A percentile compares a stretch with the other conserved stretches of the same genome.
phyloP scores from a whole-genome alignment of 2,329 filamentous ascomycete genomes.

The Colletotrichum sp. region DNA sequence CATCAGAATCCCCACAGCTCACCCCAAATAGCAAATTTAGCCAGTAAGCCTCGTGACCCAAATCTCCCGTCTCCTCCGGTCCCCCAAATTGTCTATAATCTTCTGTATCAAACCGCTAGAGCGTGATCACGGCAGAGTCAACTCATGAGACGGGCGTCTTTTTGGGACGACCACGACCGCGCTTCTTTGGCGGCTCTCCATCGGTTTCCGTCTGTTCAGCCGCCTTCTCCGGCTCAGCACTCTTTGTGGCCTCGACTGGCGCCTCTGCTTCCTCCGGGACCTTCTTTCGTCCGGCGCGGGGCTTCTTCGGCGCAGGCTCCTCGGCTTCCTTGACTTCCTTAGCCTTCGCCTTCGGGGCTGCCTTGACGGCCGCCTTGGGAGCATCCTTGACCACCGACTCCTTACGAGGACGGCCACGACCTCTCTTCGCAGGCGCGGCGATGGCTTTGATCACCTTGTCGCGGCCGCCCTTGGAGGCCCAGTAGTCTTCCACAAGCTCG shows the following conservation, averaged over 20 bases:
- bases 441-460: conserved; percentile 18
- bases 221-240: not conserved
- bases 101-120: not conserved
- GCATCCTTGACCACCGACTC: not conserved
- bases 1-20: not conserved
- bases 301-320: not conserved
- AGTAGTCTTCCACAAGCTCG: conserved; percentile 30
- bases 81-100: not conserved
- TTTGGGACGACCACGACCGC: conserved; percentile 11
- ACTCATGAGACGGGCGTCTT: not conserved
- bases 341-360: not conserved
- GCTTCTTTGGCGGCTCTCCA: conserved; percentile 11
- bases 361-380: not conserved
- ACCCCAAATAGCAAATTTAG: not conserved
- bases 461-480: conserved; percentile 35
- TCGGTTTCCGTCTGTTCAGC: not conserved
- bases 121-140: fast-evolving
- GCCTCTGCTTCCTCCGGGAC: not conserved
- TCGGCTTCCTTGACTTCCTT: not conserved
- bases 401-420: conserved; percentile 14
- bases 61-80: not conserved
- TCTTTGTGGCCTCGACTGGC: not conserved
- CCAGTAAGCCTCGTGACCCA: not conserved
- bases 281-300: not conserved
- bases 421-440: not conserved